A percentile compares a stretch with the other conserved stretches of the same genome.
Conservation (phyloP, 2,329 filamentous ascomycete genomes). For the Diaporthe aspalathi region DNA sequence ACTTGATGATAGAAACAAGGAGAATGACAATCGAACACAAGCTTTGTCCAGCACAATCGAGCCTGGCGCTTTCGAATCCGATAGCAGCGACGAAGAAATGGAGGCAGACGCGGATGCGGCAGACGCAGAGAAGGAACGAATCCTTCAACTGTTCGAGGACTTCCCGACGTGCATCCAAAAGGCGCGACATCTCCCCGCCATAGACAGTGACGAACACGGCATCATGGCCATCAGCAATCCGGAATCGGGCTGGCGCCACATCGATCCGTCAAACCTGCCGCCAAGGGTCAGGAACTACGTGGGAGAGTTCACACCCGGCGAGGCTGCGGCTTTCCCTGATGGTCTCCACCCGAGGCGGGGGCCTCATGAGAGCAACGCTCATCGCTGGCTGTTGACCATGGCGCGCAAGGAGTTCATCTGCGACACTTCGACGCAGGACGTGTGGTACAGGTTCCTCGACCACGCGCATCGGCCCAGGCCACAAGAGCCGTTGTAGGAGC, state of each 20-base stretch:
- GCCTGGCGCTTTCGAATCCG: background rate
- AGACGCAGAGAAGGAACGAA: background rate
- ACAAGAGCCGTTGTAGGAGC: constrained; percentile 24
- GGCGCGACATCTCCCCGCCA: background rate
- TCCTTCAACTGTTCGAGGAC: constrained; percentile 14
- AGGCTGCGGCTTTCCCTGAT: background rate
- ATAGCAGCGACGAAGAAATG: constrained; percentile 15
- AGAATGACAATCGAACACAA: background rate
- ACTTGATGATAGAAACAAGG: background rate
- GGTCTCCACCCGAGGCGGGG: background rate
- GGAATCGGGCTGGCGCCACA: constrained; percentile 3
- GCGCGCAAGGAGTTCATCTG: constrained; percentile 25
- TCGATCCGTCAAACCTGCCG: constrained; percentile 1
- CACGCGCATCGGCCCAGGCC: background rate
- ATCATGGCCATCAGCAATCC: constrained; percentile 6
- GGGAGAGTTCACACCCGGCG: constrained; percentile 14
- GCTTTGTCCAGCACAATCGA: background rate
- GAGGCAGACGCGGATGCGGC: background rate
- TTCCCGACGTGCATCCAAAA: constrained; percentile 33
- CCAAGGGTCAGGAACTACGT: constrained; percentile 23
- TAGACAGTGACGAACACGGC: constrained; percentile 5
- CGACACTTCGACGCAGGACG: background rate
- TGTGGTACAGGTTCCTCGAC: constrained; percentile 21
- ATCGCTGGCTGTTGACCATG: constrained; percentile 35
- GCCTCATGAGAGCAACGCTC: background rate